Evolutionary conservation across 768 basidiomycete genomes (phyloP), one percentile per base, ranked within the genome.

Genomic region (Mycena vitilis): DNA sequence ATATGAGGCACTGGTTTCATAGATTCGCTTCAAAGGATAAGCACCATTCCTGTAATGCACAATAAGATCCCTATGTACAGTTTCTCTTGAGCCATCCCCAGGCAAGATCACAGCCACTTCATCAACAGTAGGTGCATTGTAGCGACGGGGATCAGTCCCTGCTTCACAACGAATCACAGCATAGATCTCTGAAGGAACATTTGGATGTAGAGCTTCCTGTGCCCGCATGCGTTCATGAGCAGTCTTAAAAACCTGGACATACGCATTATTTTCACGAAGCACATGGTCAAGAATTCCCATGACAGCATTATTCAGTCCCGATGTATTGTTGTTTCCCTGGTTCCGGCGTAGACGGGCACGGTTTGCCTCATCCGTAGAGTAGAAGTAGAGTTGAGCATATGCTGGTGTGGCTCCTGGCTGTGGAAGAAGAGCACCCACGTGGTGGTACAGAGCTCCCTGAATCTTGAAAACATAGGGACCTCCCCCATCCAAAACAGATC

Each of bases 1-100:
- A 68, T 85, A 86, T 0, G 73, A 58, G 7, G 79, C 77, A 71
- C 83, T 75, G 0, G 70, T 56, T 8, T 85, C 78, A 53, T 16
- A 53, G 20, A 53, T 53, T 20, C 34, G 52, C 15, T 53, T 34
- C 15, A 53, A 34, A 36, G 52, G 52, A n/a, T n/a, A n/a, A n/a
- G n/a, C n/a, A 18, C 52, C 52, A 37, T 37, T 37, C 34, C 34
- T 53, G 20, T 53, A 53, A 4, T 53, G 52, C 13, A 53, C 13
- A 20, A 53, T 53, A 20, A 53, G 52, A 53, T 53, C 52, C 15
- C 52, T 12, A 53, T 37, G 7, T 44, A 25, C 16, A 8, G 30
- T 40, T 34, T 73, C 20, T 1, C 70, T 63, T 8, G 73, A 34
- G 5, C 67, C 60, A 13, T 72, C 78, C 73, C 76, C 73, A 2